phyloP scores from a whole-genome alignment of 2,329 filamentous ascomycete species.

The Cytospora paraplurivora region DNA sequence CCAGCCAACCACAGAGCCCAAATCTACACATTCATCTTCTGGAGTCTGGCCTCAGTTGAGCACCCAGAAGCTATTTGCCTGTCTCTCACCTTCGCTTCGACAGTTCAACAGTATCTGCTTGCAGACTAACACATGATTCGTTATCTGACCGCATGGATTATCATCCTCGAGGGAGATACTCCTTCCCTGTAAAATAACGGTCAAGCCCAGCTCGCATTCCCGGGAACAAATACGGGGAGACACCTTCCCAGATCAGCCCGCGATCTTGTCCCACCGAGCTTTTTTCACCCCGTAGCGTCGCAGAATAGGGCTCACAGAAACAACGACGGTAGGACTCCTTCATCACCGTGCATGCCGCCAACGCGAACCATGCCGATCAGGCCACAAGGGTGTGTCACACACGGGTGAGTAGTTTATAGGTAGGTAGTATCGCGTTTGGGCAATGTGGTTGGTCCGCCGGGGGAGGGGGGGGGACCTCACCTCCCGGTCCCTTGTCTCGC shows the following conservation, averaged over 20 bases:
- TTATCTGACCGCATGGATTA: neutral
- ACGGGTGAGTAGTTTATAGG: too few relatives aligned
- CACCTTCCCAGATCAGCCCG: neutral
- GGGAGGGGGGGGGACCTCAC: too few relatives aligned
- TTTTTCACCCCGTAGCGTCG: neutral
- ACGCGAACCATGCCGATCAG: neutral
- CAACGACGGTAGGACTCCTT: too few relatives aligned
- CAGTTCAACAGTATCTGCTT: neutral
- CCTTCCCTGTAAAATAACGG: neutral
- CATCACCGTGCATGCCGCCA: neutral
- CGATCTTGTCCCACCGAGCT: neutral
- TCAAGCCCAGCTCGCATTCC: neutral
- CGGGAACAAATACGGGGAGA: neutral
- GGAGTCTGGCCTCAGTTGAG: too few relatives aligned
- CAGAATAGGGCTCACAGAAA: neutral
- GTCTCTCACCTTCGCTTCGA: too few relatives aligned
- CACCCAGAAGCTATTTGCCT: neutral
- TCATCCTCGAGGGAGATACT: neutral
- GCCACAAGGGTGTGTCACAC: neutral
- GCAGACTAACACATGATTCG: neutral
- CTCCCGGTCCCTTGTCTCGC: too few relatives aligned
- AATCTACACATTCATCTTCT: too few relatives aligned
- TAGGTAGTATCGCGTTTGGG: too few relatives aligned
- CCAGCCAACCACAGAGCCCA: neutral
- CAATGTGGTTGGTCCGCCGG: too few relatives aligned